Conservation (phyloP, 306 rosid genomes). For the Carpinus fangiana region DNA sequence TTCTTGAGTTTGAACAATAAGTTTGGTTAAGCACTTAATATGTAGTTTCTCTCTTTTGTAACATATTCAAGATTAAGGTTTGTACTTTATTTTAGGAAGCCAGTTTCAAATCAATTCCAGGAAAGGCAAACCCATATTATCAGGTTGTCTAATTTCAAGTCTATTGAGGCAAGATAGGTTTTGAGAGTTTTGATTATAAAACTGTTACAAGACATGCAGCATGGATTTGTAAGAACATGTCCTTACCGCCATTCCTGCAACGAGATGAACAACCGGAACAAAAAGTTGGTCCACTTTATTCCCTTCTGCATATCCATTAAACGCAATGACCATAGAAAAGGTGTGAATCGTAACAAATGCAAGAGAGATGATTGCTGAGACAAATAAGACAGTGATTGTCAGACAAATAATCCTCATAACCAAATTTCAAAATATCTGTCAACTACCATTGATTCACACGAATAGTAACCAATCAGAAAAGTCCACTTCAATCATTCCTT, state of each 20-base stretch:
- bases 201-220: conserved; percentile 1
- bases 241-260: conserved; percentile 79
- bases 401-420: conserved; percentile 5
- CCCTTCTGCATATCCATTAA: conserved; percentile 82
- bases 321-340: conserved; percentile 95
- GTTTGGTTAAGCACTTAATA: background rate
- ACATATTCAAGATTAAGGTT: background rate
- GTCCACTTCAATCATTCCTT: conserved; percentile 14
- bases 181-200: conserved; percentile 1
- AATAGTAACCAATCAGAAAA: background rate
- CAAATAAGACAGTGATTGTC: conserved; percentile 23
- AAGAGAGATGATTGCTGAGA: conserved; percentile 81
- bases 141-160: background rate
- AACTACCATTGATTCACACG: conserved; percentile 13
- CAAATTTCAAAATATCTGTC: conserved; percentile 15
- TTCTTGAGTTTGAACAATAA: no score
- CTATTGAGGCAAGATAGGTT: background rate
- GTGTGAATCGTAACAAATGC: conserved; percentile 95
- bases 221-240: conserved; percentile 25
- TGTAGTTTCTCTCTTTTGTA: conserved; percentile 4
- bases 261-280: conserved; percentile 77
- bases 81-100: background rate
- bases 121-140: background rate
- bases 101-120: background rate
- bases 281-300: conserved; percentile 72